These are phyloP conservation scores for Volvox reticuliferus DNA, from an alignment of 139 green algal species.

Conservation along the genomic window DNA sequence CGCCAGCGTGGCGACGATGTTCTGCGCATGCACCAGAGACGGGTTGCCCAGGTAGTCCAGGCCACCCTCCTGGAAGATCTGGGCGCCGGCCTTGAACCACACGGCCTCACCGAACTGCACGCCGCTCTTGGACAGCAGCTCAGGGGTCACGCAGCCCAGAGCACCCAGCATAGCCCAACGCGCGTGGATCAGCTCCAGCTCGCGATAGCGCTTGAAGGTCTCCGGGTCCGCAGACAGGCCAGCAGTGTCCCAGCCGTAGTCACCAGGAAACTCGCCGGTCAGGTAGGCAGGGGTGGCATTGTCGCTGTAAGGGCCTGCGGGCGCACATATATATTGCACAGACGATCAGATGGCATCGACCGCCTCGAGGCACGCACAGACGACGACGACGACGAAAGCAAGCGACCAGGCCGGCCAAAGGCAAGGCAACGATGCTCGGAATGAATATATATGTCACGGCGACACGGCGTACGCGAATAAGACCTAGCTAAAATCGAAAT, in stretches of 20 bases:
- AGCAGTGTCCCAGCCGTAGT: constrained; percentile 97
- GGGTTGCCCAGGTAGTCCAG: constrained; percentile 97
- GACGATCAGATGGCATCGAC: background rate
- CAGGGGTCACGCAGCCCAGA: constrained; percentile 75
- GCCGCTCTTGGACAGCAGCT: constrained; percentile 65
- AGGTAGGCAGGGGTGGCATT: constrained; percentile 70
- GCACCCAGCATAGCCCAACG: constrained; percentile 98
- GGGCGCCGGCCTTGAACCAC: constrained; percentile 97
- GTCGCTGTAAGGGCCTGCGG: constrained; percentile 40
- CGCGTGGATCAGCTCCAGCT: constrained; percentile 97
- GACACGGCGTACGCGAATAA: background rate
- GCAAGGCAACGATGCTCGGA: background rate
- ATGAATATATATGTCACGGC: too few species aligned
- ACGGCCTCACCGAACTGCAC: constrained; percentile 85
- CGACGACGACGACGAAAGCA: too few species aligned
- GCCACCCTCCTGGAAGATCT: constrained; percentile 92
- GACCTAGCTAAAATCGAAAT: background rate
- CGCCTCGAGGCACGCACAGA: background rate
- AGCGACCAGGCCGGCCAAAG: background rate
- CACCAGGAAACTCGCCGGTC: constrained; percentile 91
- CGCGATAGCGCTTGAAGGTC: constrained; percentile 84
- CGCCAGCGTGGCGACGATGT: constrained; percentile 93
- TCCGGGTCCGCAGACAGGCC: constrained; percentile 94
- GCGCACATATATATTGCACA: background rate
- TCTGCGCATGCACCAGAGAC: constrained; percentile 95